phyloP scores from a whole-genome alignment of 2,329 filamentous ascomycete species.

The Simplicillium sp. region DNA sequence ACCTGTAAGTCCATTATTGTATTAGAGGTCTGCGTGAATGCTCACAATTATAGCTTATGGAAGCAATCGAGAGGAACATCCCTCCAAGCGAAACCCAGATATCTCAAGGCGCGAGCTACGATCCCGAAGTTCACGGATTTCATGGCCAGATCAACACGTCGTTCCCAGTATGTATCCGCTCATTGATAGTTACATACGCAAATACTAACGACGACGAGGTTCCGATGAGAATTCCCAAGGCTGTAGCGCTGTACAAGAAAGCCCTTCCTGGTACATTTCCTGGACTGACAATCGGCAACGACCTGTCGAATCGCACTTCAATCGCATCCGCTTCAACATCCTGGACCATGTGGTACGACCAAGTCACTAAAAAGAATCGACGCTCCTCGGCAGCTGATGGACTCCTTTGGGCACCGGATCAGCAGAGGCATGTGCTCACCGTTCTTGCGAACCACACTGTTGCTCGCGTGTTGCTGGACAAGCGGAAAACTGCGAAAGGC shows the following conservation, averaged over 20 bases:
- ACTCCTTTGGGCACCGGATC: slow-evolving; percentile 22
- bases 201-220: slow-evolving; percentile 2
- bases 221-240: slow-evolving; percentile 12
- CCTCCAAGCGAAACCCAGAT: slow-evolving; percentile 10
- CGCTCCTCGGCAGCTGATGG: slow-evolving; percentile 14
- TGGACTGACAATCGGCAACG: slow-evolving; percentile 11
- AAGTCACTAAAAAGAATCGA: slow-evolving; percentile 5
- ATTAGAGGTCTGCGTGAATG: slow-evolving; percentile 3
- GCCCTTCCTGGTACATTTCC: slow-evolving; percentile 10
- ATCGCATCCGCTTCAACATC: slow-evolving; percentile 14
- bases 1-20: slow-evolving; percentile 11
- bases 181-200: neutral
- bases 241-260: slow-evolving; percentile 12
- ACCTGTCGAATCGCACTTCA: slow-evolving; percentile 12
- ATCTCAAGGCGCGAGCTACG: slow-evolving; percentile 9
- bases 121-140: slow-evolving; percentile 20
- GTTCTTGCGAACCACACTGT: slow-evolving; percentile 18
- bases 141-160: slow-evolving; percentile 13
- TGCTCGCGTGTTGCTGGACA: slow-evolving; percentile 20
- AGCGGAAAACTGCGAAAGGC: slow-evolving; percentile 1
- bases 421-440: slow-evolving; percentile 19
- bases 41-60: slow-evolving; percentile 9
- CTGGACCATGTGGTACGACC: slow-evolving; percentile 15
- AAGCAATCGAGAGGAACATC: slow-evolving; percentile 12
- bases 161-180: slow-evolving; percentile 9